Base-by-base conservation (phyloP, 352 stramenopile genomes). In the Elongisporangium prolatum region DNA sequence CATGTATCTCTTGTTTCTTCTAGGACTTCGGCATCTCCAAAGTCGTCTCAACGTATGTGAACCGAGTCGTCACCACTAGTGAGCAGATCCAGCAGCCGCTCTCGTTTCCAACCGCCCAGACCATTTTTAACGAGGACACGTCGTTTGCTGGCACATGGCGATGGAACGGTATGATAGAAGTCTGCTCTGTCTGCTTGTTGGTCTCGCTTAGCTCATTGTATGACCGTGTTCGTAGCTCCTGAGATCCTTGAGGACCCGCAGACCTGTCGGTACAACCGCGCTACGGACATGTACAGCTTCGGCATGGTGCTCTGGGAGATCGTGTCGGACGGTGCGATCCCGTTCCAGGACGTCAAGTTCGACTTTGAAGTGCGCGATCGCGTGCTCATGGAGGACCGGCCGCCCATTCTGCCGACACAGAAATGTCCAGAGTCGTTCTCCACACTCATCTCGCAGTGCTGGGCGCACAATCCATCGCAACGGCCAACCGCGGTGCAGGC, bases 221-320 rank as follows among this genome's bases (percentile, higher is more conserved):
- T 34, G 8, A 40, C 14, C 8, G 21, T 44, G 20, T 56, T 40
- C 14, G 7, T 56, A 56, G 73, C 79, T 17, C 79, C 79, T 1
- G 79, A 89, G 57, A 75, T 89, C n/a, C 59, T 89, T 17, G 67
- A 74, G 18, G 79, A 89, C 47, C 74, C 79, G 34, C 77, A 80
- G 64, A 86, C 86, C 25, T 86, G 76, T 58, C 69, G 74, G 18
- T 89, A 87, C 60, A 86, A 67, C 22, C 72, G 76, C 17, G 72
- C 70, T 10, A 89, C 76, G 4, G 79, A 89, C 60, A 87, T 89
- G 74, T 89, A 89, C 59, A 84, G 72, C 34, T 89, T 89, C 40
- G 79, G 79, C 24, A 89, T 89, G 76, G 76, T 86, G 48, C 56
- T 89, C 13, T 89, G 79, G 79, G 79, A 89, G 72, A 86, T 89